A percentile compares a stretch with the other conserved stretches of the same genome.
These are phyloP conservation scores for Blastocystis sp. DNA, from an alignment of 352 stramenopile genomes.

Conservation along the genomic window DNA sequence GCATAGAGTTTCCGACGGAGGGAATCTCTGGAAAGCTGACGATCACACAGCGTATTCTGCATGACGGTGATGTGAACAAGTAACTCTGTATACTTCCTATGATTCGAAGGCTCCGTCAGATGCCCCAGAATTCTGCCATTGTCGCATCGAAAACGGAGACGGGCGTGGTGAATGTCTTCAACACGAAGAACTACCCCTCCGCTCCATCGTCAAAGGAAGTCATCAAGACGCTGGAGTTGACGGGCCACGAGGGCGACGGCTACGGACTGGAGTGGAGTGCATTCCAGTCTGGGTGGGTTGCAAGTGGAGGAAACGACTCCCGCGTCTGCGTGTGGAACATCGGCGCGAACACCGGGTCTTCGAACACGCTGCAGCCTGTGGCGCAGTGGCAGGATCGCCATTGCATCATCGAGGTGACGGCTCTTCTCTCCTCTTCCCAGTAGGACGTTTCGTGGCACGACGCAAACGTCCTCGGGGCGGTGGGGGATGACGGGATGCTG, in stretches of 20 bases:
- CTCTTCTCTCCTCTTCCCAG: neutral
- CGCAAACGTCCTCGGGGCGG: neutral
- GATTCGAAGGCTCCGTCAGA: conserved; percentile 5
- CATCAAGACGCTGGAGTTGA: neutral
- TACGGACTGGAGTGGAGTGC: conserved; percentile 94
- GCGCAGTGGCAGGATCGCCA: neutral
- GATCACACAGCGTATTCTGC: neutral
- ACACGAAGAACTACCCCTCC: conserved; percentile 93
- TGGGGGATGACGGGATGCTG: neutral
- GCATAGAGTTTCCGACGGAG: neutral
- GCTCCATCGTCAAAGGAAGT: conserved; percentile 74
- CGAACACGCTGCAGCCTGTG: neutral
- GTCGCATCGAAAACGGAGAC: conserved; percentile 91
- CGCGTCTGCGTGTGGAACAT: conserved; percentile 16
- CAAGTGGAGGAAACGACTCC: conserved; percentile 89
- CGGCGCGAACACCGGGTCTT: neutral
- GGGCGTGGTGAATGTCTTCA: conserved; percentile 90
- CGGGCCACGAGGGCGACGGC: neutral
- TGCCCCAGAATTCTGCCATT: conserved; percentile 84
- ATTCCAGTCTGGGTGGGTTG: conserved; percentile 80
- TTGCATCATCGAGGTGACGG: conserved; percentile 9
- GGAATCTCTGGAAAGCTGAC: conserved; percentile 14
- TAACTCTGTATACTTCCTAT: neutral
- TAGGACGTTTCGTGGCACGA: conserved; percentile 42
- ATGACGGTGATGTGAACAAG: conserved; percentile 29